Evolutionary conservation across 2,329 filamentous ascomycete genomes (phyloP), one percentile per base, ranked within the genome.

Genomic region (Aspergillus sp.): DNA sequence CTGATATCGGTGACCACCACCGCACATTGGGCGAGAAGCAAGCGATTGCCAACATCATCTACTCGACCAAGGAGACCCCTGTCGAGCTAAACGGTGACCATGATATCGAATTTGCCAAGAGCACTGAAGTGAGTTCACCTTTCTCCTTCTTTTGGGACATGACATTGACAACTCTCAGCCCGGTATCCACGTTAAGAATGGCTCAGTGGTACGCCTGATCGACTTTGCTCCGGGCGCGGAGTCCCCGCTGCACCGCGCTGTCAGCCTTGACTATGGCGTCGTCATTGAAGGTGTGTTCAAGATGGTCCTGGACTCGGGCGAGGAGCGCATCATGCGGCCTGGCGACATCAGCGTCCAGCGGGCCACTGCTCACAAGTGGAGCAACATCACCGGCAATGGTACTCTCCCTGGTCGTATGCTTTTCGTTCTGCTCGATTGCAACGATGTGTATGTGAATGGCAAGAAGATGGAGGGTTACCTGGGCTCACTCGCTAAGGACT

Each of bases 251-350:
- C 48, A 50, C 45, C 48, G 48, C 23, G 44, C 48, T 17, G 7
- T 47, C 4, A 44, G 32, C 6, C 32, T 47, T 23, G 48, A 50
- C 13, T 23, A 25, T n/a, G 41, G 19, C 23, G 27, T 45, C 13
- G 44, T 47, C 22, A 23, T 50, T n/a, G 48, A 33, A 15, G 48
- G 48, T 41, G 48, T 47, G 41, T 33, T 50, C 41, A 45, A 50
- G 38, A n/a, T 50, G 9, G 45, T 41, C 9, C 45, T 50, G 17
- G 45, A 47, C 25, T 44, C 41, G 7, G 48, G 44, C 19, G 45
- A 50, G 48, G 32, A 30, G 41, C 48, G 48, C 25, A 41, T 44
- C 19, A 23, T 39, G 45, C 44, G 44, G 9, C 45, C 44, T 32
- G 48, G 48, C 37, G 48, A 50, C 10, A 41, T 47, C 33, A 22